Percentiles rank a stretch among this genome's conserved stretches.
phyloP scores from a whole-genome alignment of 768 basidiomycete genomes.

The Saitozyma sp. region DNA sequence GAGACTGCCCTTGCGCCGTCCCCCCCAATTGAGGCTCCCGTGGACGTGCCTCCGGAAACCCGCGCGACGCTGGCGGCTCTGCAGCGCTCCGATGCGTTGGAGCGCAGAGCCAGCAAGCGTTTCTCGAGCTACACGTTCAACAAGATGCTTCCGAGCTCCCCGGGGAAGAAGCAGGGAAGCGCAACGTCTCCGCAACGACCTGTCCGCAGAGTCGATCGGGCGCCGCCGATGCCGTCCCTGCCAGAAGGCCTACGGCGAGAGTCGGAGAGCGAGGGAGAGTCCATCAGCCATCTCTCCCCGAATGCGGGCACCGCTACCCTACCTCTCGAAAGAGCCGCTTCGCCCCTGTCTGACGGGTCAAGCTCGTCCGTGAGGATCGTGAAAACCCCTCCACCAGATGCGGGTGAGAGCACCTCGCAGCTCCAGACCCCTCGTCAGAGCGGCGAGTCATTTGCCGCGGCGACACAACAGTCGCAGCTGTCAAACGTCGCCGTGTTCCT shows the following conservation, averaged over 20 bases:
- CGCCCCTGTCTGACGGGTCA: constrained; percentile 5
- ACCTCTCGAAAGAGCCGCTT: background rate
- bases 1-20: constrained; percentile 48
- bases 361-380: constrained; percentile 12
- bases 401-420: constrained; percentile 3
- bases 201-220: constrained; percentile 28
- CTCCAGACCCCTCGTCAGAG: constrained; percentile 7
- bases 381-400: constrained; percentile 26
- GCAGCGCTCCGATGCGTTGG: constrained; percentile 79
- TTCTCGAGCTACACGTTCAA: constrained; percentile 93
- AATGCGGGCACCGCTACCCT: background rate
- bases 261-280: background rate
- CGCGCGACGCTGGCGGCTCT: constrained; percentile 77
- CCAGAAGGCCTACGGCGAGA: constrained; percentile 25
- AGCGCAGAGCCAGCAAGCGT: constrained; percentile 89
- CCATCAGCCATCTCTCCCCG: background rate
- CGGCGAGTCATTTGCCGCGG: constrained; percentile 8
- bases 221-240: constrained; percentile 41
- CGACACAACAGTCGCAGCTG: constrained; percentile 4
- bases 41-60: constrained; percentile 37
- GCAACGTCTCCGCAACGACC: constrained; percentile 40
- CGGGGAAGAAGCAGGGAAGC: constrained; percentile 7
- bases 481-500: constrained; percentile 71
- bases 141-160: constrained; percentile 74
- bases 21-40: constrained; percentile 13